Percentiles rank a stretch among this genome's conserved stretches.
Conservation (phyloP, 805 yeast species). For the Nakazawaea pomicola region DNA sequence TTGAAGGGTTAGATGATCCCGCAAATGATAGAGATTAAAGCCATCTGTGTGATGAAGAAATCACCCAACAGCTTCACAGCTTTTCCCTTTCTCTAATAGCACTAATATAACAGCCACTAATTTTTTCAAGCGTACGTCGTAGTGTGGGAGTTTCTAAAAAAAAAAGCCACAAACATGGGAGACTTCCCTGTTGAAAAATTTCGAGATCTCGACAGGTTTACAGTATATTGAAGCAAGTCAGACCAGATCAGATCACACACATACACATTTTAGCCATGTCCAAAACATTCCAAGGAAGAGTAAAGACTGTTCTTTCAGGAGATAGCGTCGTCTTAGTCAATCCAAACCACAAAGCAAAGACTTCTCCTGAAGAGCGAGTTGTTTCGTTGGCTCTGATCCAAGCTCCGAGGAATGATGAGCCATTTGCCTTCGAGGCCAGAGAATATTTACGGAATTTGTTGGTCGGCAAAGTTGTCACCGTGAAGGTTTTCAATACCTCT, state of each 20-base stretch:
- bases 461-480: conserved; percentile 59
- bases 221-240: not conserved
- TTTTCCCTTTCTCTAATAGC: too few relatives aligned
- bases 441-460: conserved; percentile 58
- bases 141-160: too few relatives aligned
- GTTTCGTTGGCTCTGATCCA: conserved; percentile 62
- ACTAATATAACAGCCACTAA: too few relatives aligned
- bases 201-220: not conserved
- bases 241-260: not conserved
- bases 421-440: conserved; percentile 50
- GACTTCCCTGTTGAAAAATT: too few relatives aligned
- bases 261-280: conserved; percentile 19
- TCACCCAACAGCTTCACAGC: too few relatives aligned
- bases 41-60: too few relatives aligned
- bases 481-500: conserved; percentile 49
- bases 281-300: conserved; percentile 47
- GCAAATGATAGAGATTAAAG: not conserved
- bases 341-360: conserved; percentile 31
- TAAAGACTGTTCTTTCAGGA: conserved; percentile 64
- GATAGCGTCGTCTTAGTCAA: conserved; percentile 65
- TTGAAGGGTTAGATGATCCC: not conserved
- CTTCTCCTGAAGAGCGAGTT: conserved; percentile 51
- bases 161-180: too few relatives aligned
- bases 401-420: conserved; percentile 49
- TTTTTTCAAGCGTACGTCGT: too few relatives aligned